Conservation (phyloP, 306 rosid genomes). For the Benincasa hispida region DNA sequence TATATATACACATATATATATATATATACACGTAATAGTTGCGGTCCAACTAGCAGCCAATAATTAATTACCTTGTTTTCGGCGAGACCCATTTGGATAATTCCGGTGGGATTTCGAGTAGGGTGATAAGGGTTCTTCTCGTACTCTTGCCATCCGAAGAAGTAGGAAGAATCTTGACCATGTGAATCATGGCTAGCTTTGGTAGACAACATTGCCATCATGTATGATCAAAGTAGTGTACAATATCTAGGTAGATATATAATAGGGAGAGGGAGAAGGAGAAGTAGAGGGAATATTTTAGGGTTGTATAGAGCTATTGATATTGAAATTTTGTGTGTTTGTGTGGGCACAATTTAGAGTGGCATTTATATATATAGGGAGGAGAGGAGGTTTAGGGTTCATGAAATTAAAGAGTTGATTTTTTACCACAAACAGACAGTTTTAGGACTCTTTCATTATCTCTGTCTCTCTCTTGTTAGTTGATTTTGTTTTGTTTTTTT, state of each 20-base stretch:
- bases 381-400: not conserved
- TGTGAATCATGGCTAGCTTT: constrained; percentile 50
- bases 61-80: constrained; percentile 51
- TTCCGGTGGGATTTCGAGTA: constrained; percentile 48
- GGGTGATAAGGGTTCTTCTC: constrained; percentile 67
- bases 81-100: constrained; percentile 94
- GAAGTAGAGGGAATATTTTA: too few relatives aligned
- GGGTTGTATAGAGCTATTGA: not conserved
- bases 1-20: too few relatives aligned
- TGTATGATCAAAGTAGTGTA: not conserved
- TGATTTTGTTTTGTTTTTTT: not conserved
- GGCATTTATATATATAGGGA: not conserved
- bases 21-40: too few relatives aligned
- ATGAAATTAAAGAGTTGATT: not conserved
- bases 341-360: not conserved
- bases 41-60: not conserved
- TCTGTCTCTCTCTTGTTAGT: not conserved
- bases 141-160: constrained; percentile 67
- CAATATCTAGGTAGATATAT: not conserved
- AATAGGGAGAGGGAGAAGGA: not conserved
- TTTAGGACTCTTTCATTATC: not conserved
- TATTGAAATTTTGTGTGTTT: not conserved
- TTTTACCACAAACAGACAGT: not conserved
- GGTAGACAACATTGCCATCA: constrained; percentile 36
- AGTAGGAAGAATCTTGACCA: constrained; percentile 76